Evolutionary conservation across 179 eudicot genomes (phyloP).

Genomic region (Pouteria campechiana): DNA sequence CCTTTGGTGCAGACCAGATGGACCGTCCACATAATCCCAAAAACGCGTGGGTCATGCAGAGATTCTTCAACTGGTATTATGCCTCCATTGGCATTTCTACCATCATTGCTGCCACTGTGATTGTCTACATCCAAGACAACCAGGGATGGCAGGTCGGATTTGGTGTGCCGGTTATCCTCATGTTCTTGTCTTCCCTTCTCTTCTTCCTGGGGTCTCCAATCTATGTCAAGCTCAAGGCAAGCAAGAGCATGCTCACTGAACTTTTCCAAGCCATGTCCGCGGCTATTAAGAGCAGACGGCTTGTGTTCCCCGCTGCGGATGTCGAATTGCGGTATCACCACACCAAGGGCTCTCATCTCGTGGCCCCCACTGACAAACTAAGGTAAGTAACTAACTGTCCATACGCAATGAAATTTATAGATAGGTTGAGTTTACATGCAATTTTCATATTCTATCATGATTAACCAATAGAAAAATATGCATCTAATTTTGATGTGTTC

Average conservation of each 20-base stretch:
- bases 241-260: slow-evolving; percentile 21
- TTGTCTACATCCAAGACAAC: slow-evolving; percentile 16
- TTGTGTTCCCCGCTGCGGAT: slow-evolving; percentile 1
- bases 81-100: slow-evolving; percentile 20
- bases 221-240: slow-evolving; percentile 18
- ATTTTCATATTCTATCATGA: no score
- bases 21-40: slow-evolving; percentile 15
- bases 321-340: slow-evolving; percentile 11
- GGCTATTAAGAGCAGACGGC: slow-evolving; percentile 15
- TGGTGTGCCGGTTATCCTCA: slow-evolving; percentile 19
- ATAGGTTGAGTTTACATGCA: no score
- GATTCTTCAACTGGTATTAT: slow-evolving; percentile 34
- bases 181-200: slow-evolving; percentile 16
- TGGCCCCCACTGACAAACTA: slow-evolving; percentile 13
- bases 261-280: slow-evolving; percentile 13
- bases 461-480: no score
- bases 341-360: slow-evolving; percentile 9
- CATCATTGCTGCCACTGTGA: slow-evolving; percentile 21
- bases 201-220: slow-evolving; percentile 21
- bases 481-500: no score
- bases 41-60: slow-evolving; percentile 19
- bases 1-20: slow-evolving; percentile 38
- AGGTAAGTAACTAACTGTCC: slow-evolving; percentile 18
- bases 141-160: slow-evolving; percentile 21
- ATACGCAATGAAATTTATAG: no score